phyloP scores from a whole-genome alignment of 257 asterid genomes.

The Ilex aquifolium region DNA sequence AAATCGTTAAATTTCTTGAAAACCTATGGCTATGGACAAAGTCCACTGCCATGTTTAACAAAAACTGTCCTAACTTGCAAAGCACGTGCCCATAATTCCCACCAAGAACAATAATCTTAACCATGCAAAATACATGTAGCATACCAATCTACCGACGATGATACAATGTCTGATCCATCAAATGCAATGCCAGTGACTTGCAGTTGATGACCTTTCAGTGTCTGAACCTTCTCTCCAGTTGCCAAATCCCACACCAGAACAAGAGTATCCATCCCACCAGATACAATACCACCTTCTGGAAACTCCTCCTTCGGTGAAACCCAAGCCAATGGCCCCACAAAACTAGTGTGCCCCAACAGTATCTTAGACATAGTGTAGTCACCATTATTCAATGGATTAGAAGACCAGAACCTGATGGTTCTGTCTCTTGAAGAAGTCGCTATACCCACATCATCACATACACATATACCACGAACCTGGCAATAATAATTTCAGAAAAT shows the following conservation, averaged over 20 bases:
- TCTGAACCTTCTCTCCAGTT: constrained; percentile 64
- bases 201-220: constrained; percentile 65
- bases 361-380: constrained; percentile 58
- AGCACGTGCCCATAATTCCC: too few relatives aligned
- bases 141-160: constrained; percentile 86
- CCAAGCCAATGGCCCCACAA: constrained; percentile 97
- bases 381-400: constrained; percentile 49
- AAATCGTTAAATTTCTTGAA: too few relatives aligned
- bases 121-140: constrained; percentile 10
- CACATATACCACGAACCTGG: constrained; percentile 93
- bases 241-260: constrained; percentile 83
- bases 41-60: too few relatives aligned
- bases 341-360: constrained; percentile 87
- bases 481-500: constrained; percentile 10
- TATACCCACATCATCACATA: constrained; percentile 70
- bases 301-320: constrained; percentile 67
- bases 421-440: constrained; percentile 95
- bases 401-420: constrained; percentile 80
- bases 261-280: constrained; percentile 97
- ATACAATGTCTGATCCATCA: constrained; percentile 77
- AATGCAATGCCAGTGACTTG: constrained; percentile 83
- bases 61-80: too few relatives aligned
- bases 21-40: not conserved
- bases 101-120: too few relatives aligned
- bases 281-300: constrained; percentile 82